These are phyloP conservation scores for Styphnolobium japonicum DNA, from an alignment of 306 rosid genomes.

Conservation along the genomic window DNA sequence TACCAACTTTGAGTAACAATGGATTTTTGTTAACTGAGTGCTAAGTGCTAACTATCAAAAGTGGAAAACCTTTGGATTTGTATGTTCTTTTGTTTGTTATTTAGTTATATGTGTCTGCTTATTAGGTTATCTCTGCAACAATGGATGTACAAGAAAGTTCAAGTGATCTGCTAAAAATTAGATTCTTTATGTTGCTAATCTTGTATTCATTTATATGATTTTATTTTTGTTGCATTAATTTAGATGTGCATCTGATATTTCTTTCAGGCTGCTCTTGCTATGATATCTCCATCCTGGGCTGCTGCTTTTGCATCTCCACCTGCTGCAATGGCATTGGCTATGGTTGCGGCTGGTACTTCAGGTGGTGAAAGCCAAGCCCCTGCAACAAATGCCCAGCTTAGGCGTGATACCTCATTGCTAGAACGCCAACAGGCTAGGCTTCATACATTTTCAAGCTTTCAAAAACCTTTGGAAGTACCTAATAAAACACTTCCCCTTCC, in stretches of 20 bases:
- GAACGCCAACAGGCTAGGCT: slow-evolving; percentile 83
- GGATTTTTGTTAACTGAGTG: not conserved
- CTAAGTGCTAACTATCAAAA: not conserved
- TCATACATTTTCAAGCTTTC: slow-evolving; percentile 92
- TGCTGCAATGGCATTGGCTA: slow-evolving; percentile 98
- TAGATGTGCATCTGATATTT: slow-evolving; percentile 8
- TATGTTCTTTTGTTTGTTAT: not conserved
- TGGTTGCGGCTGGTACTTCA: slow-evolving; percentile 99
- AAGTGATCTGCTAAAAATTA: not conserved
- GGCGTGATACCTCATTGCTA: slow-evolving; percentile 82
- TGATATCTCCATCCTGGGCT: slow-evolving; percentile 98
- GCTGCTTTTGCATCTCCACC: slow-evolving; percentile 99
- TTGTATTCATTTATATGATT: not conserved
- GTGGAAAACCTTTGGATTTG: not conserved
- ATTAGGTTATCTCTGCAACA: not conserved
- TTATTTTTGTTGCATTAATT: slow-evolving; percentile 3
- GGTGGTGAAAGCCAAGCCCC: slow-evolving; percentile 81
- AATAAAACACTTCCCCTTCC: slow-evolving; percentile 70
- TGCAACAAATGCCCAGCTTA: slow-evolving; percentile 49
- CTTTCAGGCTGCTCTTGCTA: slow-evolving; percentile 91
- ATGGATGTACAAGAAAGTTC: not conserved
- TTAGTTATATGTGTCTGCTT: not conserved
- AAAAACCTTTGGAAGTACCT: slow-evolving; percentile 63
- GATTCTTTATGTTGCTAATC: not conserved
- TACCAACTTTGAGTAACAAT: not conserved